Conservation (phyloP, 768 basidiomycete genomes). For the Mycena metata region DNA sequence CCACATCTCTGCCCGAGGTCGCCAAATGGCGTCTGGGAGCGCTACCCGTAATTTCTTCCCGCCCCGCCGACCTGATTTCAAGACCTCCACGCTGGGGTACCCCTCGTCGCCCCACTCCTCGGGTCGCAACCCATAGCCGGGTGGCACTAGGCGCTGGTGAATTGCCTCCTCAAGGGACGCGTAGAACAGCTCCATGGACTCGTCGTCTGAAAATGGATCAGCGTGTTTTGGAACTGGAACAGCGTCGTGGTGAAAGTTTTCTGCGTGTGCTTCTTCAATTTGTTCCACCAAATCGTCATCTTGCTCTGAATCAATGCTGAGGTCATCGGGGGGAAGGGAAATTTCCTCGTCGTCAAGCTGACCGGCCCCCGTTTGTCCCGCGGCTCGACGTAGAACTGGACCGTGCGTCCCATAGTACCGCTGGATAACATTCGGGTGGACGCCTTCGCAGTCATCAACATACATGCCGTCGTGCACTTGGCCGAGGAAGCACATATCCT, state of each 20-base stretch:
- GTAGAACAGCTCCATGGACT: slow-evolving; percentile 18
- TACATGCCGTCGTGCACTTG: slow-evolving; percentile 17
- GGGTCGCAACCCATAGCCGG: slow-evolving; percentile 32
- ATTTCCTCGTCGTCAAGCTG: slow-evolving; percentile 32
- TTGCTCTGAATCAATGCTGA: neutral
- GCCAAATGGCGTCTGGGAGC: slow-evolving; percentile 36
- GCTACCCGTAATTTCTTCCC: slow-evolving; percentile 25
- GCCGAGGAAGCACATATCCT: slow-evolving; percentile 26
- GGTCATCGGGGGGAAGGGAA: neutral
- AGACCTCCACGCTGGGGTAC: slow-evolving; percentile 31
- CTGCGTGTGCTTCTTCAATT: slow-evolving; percentile 19
- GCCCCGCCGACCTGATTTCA: slow-evolving; percentile 26
- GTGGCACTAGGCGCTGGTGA: slow-evolving; percentile 10
- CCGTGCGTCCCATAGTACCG: slow-evolving; percentile 31
- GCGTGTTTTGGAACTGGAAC: slow-evolving; percentile 18
- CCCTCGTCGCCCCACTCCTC: slow-evolving; percentile 36
- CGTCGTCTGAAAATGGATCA: slow-evolving; percentile 19
- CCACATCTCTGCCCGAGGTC: slow-evolving; percentile 34
- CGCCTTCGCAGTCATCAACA: slow-evolving; percentile 25
- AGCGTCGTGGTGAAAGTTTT: slow-evolving; percentile 28
- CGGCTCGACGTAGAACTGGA: too few species aligned
- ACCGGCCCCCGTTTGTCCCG: slow-evolving; percentile 7
- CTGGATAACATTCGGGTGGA: slow-evolving; percentile 19
- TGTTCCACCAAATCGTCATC: neutral
- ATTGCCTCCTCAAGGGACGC: slow-evolving; percentile 7